A percentile compares a stretch with the other conserved stretches of the same genome.
Conservation (phyloP, 305 asterid genomes). For the Plantago lanceolata region DNA sequence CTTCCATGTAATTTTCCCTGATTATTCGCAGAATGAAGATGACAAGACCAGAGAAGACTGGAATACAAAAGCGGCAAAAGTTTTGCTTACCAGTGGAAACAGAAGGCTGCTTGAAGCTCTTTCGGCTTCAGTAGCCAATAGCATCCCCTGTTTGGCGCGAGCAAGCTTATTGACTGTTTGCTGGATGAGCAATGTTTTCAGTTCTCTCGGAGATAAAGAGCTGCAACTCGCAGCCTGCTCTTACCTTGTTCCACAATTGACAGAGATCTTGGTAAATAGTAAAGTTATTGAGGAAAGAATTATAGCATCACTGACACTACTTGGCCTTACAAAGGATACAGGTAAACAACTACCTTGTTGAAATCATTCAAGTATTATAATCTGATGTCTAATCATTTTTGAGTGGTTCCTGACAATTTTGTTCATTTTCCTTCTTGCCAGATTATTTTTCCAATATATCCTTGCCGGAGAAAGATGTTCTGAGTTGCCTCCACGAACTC, state of each 20-base stretch:
- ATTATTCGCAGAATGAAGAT: conserved; percentile 43
- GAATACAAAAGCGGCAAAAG: conserved; percentile 51
- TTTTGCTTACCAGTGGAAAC: conserved; percentile 41
- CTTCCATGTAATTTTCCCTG: neutral
- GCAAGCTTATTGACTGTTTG: conserved; percentile 65
- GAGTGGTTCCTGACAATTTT: neutral
- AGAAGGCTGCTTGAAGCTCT: conserved; percentile 48
- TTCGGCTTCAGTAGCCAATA: conserved; percentile 50
- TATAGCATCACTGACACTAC: conserved; percentile 57
- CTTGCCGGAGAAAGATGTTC: conserved; percentile 29
- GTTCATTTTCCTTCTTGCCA: conserved; percentile 23
- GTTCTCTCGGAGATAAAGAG: conserved; percentile 34
- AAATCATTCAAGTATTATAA: too few relatives aligned
- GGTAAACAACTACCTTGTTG: too few relatives aligned
- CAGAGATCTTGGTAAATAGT: conserved; percentile 36
- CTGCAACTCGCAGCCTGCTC: conserved; percentile 45
- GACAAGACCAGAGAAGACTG: conserved; percentile 43
- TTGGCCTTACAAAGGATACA: conserved; percentile 48
- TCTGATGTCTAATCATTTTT: neutral
- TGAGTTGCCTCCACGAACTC: conserved; percentile 42
- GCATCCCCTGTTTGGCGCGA: conserved; percentile 66
- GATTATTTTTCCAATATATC: conserved; percentile 34
- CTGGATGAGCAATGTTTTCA: conserved; percentile 58
- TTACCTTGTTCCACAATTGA: conserved; percentile 42
- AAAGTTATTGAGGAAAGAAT: conserved; percentile 54